Base-by-base conservation (phyloP, 306 rosid genomes). In the Acacia acuminata region DNA sequence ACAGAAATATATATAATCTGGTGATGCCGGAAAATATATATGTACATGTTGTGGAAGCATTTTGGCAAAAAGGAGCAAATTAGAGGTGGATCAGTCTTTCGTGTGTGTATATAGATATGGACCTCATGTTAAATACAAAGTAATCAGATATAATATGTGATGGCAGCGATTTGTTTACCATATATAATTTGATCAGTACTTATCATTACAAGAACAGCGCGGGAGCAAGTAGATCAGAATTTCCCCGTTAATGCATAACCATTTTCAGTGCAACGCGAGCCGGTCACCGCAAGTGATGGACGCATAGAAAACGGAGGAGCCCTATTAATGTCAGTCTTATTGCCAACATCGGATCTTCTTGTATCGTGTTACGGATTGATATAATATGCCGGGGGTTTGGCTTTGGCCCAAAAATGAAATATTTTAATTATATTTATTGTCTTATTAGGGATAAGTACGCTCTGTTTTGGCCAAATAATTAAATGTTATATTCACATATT, bases 1-100 rank as follows among this genome's bases (percentile, higher is more conserved):
- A 44, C 27, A 42, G 10, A 67, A 71, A 25, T 1, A 38, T 65
- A 45, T 27, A 43, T 34, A 68, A 56, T 56, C 70, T 30, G 42
- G 73, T 73, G 56, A 36, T 73, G 36, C 67, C 73, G 12, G 32
- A 67, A 84, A 32, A 10, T 48, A 14, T 45, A 10, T 48, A 14
- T 45, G 80, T 72, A 63, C 48, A 36, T 77, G 44, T 50, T 71
- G 58, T 69, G 74, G 44, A 34, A 66, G 24, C 45, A 36, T 7
- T 38, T 14, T 64, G 17, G 24, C 24, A 64, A 70, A 38, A 44
- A 14, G 34, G 15, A 70, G 36, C 34, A 43, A 22, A 70, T 12
- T 9, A 27, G 51, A 43, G 36, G 24, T 12, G 55, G 61, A 20
- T 4, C 61, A 7, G 56, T 50, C 5, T 42, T 36, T 36, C 40